Evolutionary conservation across 2,329 filamentous ascomycete genomes (phyloP), one percentile per base, ranked within the genome.

Genomic region (Hypoxylon sp.): DNA sequence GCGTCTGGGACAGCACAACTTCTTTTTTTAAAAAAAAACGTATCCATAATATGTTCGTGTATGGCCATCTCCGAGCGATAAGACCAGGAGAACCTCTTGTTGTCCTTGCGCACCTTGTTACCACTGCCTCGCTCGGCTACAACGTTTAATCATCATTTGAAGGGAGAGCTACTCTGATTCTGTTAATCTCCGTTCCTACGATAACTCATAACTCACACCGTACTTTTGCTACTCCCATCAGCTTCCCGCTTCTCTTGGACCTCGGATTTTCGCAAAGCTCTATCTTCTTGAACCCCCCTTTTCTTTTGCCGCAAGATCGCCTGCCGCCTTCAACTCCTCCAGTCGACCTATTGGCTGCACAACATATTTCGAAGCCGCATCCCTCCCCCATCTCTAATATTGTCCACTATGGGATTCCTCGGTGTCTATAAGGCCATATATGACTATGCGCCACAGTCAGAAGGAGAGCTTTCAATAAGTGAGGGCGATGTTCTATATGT

Each of bases 401-500:
- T 57, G 57, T 37, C 60, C 60, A 77, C 76, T 72, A 98, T 98
- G 94, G 94, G 92, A 72, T 98, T 98, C 84, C 83, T 97, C 77
- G 94, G 94, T 75, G 90, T 98, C 73, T 97, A 93, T 84, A 92
- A 90, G 79, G 95, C 94, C 77, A 78, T 97, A 77, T 98, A 97
- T 85, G 94, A 97, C 83, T 98, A 98, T 84, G 86, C 87, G 78
- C 94, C 95, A 70, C 94, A 97, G 81, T 90, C 90, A 74, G 91
- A 93, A 76, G 92, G 92, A 72, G 95, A 98, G 87, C 87, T 98
- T 68, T 87, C 91, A 71, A 92, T 98, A 75, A 84, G 83, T 62
- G 94, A 98, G 77, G 94, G 94, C 65, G 95, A 98, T 81, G 80
- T 98, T 70, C 88, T 98, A 66, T 98, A 94, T 81, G 86, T 98